A percentile compares a stretch with the other conserved stretches of the same genome.
phyloP scores from a whole-genome alignment of 2,329 filamentous ascomycete species.

The Elsinoe fawcettii region DNA sequence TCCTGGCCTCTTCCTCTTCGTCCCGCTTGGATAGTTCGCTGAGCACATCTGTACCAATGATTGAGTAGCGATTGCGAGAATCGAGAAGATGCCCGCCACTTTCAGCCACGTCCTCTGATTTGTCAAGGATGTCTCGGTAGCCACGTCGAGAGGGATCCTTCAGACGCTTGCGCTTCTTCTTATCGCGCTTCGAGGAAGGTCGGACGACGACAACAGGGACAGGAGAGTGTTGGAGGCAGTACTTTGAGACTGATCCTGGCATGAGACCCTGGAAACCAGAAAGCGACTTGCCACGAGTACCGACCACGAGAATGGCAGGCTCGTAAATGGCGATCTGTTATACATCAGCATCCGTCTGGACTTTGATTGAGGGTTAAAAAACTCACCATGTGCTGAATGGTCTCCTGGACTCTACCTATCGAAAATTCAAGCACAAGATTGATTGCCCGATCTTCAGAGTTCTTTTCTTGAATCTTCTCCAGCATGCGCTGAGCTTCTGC shows the following conservation, averaged over 20 bases:
- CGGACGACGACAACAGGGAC: constrained; percentile 89
- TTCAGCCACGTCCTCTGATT: constrained; percentile 39
- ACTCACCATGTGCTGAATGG: constrained; percentile 80
- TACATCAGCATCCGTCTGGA: constrained; percentile 5
- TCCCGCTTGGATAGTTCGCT: constrained; percentile 24
- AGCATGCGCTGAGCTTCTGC: constrained; percentile 68
- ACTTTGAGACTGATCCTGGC: constrained; percentile 86
- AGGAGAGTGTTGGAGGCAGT: constrained; percentile 86
- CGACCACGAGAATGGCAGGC: constrained; percentile 83
- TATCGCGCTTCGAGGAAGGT: constrained; percentile 76
- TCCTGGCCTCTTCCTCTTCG: constrained; percentile 30
- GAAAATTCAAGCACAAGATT: constrained; percentile 80
- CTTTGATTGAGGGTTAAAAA: not conserved
- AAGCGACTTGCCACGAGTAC: constrained; percentile 74
- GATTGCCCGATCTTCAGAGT: constrained; percentile 73
- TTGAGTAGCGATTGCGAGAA: constrained; percentile 40
- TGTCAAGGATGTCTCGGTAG: constrained; percentile 69
- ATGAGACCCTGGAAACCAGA: constrained; percentile 80
- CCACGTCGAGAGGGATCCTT: constrained; percentile 67
- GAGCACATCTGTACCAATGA: constrained; percentile 26
- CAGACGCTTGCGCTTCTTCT: constrained; percentile 79
- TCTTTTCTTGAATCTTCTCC: constrained; percentile 69
- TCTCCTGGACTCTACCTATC: constrained; percentile 80
- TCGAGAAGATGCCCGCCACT: constrained; percentile 47
- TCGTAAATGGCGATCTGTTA: constrained; percentile 80